Evolutionary conservation across 1,284 basidiomycete genomes (phyloP).

Genomic region (Volvariella volvacea): DNA sequence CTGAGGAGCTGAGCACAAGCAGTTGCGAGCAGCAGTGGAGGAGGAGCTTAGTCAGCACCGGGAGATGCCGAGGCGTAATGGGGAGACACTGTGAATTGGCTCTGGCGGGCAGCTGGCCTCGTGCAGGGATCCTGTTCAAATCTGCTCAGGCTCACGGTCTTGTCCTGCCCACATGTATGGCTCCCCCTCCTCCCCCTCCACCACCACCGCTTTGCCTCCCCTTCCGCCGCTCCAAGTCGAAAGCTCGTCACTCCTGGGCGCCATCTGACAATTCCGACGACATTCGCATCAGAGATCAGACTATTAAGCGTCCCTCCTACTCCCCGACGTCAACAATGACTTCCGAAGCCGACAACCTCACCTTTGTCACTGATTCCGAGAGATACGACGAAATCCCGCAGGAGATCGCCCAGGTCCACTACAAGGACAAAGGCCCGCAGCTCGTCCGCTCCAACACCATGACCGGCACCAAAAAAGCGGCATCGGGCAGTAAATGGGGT

Average conservation of each 20-base stretch:
- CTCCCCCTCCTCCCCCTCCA: constrained; percentile 34
- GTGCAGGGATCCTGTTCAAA: too few relatives aligned
- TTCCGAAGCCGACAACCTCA: constrained; percentile 34
- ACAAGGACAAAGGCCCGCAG: constrained; percentile 28
- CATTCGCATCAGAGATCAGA: constrained; percentile 16
- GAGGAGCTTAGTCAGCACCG: too few relatives aligned
- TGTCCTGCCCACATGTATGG: too few relatives aligned
- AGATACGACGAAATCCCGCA: constrained; percentile 37
- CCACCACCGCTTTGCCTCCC: constrained; percentile 55
- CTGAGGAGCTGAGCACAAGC: too few relatives aligned
- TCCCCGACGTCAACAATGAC: constrained; percentile 30
- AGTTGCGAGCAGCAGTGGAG: too few relatives aligned
- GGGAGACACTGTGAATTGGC: too few relatives aligned
- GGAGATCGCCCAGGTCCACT: constrained; percentile 21
- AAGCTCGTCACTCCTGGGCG: constrained; percentile 33
- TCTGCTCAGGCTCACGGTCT: too few relatives aligned
- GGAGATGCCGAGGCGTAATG: too few relatives aligned
- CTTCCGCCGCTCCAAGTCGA: constrained; percentile 37
- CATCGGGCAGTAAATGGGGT: constrained; percentile 40
- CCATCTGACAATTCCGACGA: constrained; percentile 23
- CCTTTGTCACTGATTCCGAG: constrained; percentile 53
- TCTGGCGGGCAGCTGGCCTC: too few relatives aligned
- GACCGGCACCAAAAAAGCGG: constrained; percentile 38
- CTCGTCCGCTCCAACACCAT: constrained; percentile 49
- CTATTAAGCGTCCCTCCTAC: constrained; percentile 30